Evolutionary conservation across 106 monocot species (phyloP).

Genomic region (Acorus gramineus): DNA sequence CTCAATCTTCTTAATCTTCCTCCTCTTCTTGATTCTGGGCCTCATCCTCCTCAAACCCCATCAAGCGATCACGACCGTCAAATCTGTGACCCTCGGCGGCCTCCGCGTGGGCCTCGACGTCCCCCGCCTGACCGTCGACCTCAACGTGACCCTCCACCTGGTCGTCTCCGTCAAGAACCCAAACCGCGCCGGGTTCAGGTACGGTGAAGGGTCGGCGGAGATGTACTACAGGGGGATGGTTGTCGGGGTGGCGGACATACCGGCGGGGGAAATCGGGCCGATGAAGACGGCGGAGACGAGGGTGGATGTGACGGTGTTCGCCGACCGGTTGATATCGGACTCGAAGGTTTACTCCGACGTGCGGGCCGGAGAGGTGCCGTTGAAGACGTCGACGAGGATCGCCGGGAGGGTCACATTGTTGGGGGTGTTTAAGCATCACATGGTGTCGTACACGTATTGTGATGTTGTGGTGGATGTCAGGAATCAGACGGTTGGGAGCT

Average conservation of each 20-base stretch:
- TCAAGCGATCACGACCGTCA: conserved; percentile 42
- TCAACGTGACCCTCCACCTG: conserved; percentile 69
- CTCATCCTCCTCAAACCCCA: conserved; percentile 48
- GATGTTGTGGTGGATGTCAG: conserved; percentile 29
- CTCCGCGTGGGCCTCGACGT: conserved; percentile 26
- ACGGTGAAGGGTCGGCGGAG: conserved; percentile 24
- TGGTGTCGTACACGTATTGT: conserved; percentile 53
- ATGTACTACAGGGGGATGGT: conserved; percentile 41
- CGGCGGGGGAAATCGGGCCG: conserved; percentile 45
- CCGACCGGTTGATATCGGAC: conserved; percentile 28
- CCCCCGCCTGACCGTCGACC: conserved; percentile 24
- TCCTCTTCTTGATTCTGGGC: conserved; percentile 44
- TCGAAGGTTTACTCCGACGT: conserved; percentile 31
- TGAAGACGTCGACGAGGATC: conserved; percentile 42
- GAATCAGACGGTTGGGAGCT: conserved; percentile 18
- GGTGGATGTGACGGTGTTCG: conserved; percentile 42
- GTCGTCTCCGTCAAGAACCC: conserved; percentile 57
- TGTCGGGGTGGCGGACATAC: conserved; percentile 56
- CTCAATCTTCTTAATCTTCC: not conserved
- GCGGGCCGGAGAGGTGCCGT: conserved; percentile 27
- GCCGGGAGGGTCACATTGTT: conserved; percentile 52
- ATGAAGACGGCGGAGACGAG: conserved; percentile 18
- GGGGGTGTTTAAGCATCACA: conserved; percentile 49
- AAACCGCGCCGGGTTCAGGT: conserved; percentile 54
- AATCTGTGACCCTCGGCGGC: conserved; percentile 43